Percentiles rank a stretch among this genome's conserved stretches.
Evolutionary conservation across 257 asterid species (phyloP).

Genomic region (Plantago ovata): DNA sequence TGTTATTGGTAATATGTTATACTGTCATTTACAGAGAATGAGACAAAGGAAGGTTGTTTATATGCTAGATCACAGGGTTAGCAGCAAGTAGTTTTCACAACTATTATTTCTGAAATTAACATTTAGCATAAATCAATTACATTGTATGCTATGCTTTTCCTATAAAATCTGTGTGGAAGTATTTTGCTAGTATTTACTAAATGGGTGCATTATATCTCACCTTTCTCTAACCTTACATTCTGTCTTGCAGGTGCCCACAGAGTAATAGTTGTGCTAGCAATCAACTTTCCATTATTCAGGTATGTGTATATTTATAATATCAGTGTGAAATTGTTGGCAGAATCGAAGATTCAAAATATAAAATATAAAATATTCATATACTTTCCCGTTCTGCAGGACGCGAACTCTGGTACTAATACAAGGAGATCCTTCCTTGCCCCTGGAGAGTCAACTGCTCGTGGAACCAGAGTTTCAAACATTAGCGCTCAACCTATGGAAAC

Average conservation of each 20-base stretch:
- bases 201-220: background rate
- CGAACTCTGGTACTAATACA: slow-evolving; percentile 11
- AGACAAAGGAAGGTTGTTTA: background rate
- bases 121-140: background rate
- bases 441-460: slow-evolving; percentile 19
- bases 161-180: background rate
- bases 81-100: background rate
- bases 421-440: slow-evolving; percentile 17
- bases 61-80: background rate
- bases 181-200: background rate
- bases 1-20: background rate
- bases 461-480: slow-evolving; percentile 8
- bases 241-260: slow-evolving; percentile 29
- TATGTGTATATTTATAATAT: slow-evolving; percentile 18
- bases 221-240: slow-evolving; percentile 7
- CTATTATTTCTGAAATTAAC: background rate
- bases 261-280: slow-evolving; percentile 18
- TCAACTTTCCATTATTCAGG: slow-evolving; percentile 17
- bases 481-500: slow-evolving; percentile 11
- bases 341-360: background rate
- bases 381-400: slow-evolving; percentile 24
- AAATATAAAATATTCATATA: background rate
- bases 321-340: slow-evolving; percentile 4
- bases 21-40: background rate
- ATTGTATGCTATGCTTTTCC: background rate